Base-by-base conservation (phyloP, 108 stramenopile species). In the Schizochytrium sp. region DNA sequence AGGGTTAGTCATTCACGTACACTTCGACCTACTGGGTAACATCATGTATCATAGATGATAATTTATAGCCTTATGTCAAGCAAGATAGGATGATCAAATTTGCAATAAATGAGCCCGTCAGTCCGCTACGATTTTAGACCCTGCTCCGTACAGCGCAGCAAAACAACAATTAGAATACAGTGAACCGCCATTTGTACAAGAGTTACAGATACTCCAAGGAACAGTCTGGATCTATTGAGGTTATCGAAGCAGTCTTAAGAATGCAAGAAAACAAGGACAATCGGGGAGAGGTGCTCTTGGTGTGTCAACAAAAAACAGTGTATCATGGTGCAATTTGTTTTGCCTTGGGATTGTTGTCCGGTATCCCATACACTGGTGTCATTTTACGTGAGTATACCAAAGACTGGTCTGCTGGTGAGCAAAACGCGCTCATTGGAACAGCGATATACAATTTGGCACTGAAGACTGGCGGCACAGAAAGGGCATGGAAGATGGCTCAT, bases 401-500 rank as follows among this genome's bases (percentile, higher is more conserved):
- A 7, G 64, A 69, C 42, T 69, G 64, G 64, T 38, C 64, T 2
- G 42, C 64, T 7, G 40, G 42, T 12, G 64, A 44, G 19, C 64
- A 69, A 3, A 44, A 69, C 42, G 0, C 2, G 2, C 40, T 69
- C 28, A 44, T 44, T 8, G 44, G 44, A 38, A 44, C 64, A 8
- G 64, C 42, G 28, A 38, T 69, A 38, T 44, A 44, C 42, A 44
- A 12, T 8, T 44, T 69, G 42, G 64, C 64, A 8, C 40, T 38
- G 28, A 69, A 69, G 15, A 44, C 64, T 44, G 44, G 42, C 12
- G 64, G 64, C 12, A 69, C 64, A 38, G 64, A 69, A 44, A 38
- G 64, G 8, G 64, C 64, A 38, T 69, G 64, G 64, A 69, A 69
- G 28, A 69, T 69, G 64, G 64, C 64, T 38, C 64, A 69, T 38